Evolutionary conservation across 2,329 filamentous ascomycete species (phyloP).

Genomic region (Byssoonygena ceratinophila): DNA sequence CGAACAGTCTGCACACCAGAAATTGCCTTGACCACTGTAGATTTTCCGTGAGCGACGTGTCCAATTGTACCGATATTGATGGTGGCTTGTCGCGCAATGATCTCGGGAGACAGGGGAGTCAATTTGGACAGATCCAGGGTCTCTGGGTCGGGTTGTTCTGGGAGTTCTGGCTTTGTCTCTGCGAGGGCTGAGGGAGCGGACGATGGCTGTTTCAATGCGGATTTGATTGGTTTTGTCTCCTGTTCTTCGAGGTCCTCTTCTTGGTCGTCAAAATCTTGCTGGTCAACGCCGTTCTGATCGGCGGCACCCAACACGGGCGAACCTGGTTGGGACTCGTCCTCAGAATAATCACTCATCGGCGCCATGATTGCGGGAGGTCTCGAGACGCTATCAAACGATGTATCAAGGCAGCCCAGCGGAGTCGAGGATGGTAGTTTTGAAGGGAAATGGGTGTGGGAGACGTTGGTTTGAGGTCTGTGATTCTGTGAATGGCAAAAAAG

Average conservation of each 20-base stretch:
- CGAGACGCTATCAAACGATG: not conserved
- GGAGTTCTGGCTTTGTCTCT: constrained; percentile 55
- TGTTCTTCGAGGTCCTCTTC: constrained; percentile 49
- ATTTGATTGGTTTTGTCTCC: constrained; percentile 61
- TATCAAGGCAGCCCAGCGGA: not conserved
- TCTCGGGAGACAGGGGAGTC: constrained; percentile 82
- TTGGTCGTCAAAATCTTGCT: constrained; percentile 65
- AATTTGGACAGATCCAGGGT: constrained; percentile 73
- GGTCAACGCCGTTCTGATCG: constrained; percentile 43
- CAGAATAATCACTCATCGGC: constrained; percentile 46
- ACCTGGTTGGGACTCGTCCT: constrained; percentile 46
- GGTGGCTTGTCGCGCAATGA: constrained; percentile 93
- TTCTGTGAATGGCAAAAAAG: constrained; percentile 3
- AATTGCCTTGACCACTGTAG: constrained; percentile 97
- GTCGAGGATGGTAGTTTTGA: not conserved
- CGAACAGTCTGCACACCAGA: constrained; percentile 97
- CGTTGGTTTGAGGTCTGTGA: constrained; percentile 1
- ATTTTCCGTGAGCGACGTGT: constrained; percentile 97
- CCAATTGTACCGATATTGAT: constrained; percentile 99
- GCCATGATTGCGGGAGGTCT: constrained; percentile 36
- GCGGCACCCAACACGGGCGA: constrained; percentile 42
- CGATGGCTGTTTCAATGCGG: constrained; percentile 69
- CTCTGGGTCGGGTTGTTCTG: constrained; percentile 86
- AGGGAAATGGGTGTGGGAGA: not conserved
- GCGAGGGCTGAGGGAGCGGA: constrained; percentile 32